Evolutionary conservation across 1,284 basidiomycete genomes (phyloP).

Genomic region (Bjerkandera adusta): DNA sequence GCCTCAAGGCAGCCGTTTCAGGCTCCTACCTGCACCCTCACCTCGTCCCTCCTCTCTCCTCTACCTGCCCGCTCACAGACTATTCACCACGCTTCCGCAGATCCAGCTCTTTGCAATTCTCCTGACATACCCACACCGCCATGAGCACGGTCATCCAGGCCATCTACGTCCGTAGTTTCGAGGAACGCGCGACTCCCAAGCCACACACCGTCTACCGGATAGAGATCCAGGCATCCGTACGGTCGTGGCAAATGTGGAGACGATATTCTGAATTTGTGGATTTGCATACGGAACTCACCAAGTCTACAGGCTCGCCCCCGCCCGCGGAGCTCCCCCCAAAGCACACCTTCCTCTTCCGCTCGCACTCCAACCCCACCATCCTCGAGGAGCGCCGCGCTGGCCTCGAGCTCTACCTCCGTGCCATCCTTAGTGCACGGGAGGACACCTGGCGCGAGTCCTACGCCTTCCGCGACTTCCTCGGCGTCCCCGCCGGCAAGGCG

Average conservation of each 20-base stretch:
- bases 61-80: no score
- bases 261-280: conserved; percentile 94
- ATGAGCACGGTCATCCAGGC: conserved; percentile 73
- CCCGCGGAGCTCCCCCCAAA: conserved; percentile 82
- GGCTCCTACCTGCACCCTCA: no score
- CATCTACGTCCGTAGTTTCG: conserved; percentile 63
- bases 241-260: conserved; percentile 90
- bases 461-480: conserved; percentile 86
- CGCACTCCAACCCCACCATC: conserved; percentile 43
- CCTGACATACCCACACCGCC: conserved; percentile 1
- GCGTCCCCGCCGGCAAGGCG: conserved; percentile 64
- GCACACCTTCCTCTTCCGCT: conserved; percentile 62
- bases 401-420: conserved; percentile 85
- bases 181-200: conserved; percentile 65
- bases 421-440: conserved; percentile 80
- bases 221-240: conserved; percentile 77
- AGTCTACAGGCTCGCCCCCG: conserved; percentile 67
- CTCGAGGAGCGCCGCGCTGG: conserved; percentile 73
- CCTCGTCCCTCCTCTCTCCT: no score
- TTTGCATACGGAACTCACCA: conserved; percentile 79
- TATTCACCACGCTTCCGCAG: no score
- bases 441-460: conserved; percentile 78
- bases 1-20: no score
- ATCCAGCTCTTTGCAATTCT: no score
- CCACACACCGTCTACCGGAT: conserved; percentile 82